Percentiles rank a stretch among this genome's conserved stretches.
Evolutionary conservation across 495 filamentous ascomycete genomes (phyloP).

Genomic region (Cairneyella variabilis): DNA sequence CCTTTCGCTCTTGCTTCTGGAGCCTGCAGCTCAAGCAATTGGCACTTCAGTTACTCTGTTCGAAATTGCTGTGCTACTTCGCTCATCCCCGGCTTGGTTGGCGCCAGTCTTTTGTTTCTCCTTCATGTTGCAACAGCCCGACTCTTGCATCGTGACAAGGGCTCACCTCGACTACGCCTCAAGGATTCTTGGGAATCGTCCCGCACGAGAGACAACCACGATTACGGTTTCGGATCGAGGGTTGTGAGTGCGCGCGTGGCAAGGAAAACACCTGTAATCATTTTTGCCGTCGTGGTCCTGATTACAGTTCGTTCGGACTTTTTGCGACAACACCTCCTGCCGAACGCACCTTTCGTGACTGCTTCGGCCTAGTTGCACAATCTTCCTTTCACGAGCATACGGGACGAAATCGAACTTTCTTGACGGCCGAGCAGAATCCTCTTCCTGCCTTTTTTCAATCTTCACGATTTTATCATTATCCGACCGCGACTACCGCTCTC

Average conservation of each 20-base stretch:
- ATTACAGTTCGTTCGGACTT: constrained; percentile 9
- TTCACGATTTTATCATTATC: constrained; percentile 19
- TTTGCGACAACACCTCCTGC: constrained; percentile 20
- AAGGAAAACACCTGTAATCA: not conserved
- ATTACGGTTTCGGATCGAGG: constrained; percentile 6
- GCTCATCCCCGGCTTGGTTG: too few relatives aligned
- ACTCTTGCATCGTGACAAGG: constrained; percentile 21
- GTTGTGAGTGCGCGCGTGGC: constrained; percentile 7
- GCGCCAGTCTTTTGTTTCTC: constrained; percentile 13
- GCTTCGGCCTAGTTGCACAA: constrained; percentile 11
- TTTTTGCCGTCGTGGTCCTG: constrained; percentile 3
- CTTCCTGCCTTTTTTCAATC: not conserved
- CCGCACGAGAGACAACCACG: not conserved
- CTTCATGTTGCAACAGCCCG: constrained; percentile 20
- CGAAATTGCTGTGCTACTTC: too few relatives aligned
- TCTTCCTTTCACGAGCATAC: not conserved
- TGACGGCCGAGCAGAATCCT: constrained; percentile 8
- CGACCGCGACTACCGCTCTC: constrained; percentile 1
- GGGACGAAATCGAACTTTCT: not conserved
- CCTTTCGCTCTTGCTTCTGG: too few relatives aligned
- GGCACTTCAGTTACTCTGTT: too few relatives aligned
- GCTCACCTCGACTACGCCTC: constrained; percentile 10
- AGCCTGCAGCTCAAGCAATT: too few relatives aligned
- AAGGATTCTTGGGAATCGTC: not conserved
- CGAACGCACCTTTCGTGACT: constrained; percentile 5